phyloP scores from a whole-genome alignment of 306 rosid genomes.

The Cajanus cajan region DNA sequence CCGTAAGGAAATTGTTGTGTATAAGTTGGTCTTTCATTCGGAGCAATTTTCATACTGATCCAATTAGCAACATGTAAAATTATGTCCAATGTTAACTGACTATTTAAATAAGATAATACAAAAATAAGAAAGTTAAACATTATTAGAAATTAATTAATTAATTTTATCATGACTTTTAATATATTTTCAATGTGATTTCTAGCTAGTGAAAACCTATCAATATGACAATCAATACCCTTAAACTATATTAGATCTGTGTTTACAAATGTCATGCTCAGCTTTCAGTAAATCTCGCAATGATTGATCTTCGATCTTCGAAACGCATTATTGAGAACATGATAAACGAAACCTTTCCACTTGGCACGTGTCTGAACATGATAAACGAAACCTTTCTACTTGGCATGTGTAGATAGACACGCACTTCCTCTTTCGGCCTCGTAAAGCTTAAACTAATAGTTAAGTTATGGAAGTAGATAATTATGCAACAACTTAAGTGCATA shows the following conservation, averaged over 20 bases:
- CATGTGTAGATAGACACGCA: background rate
- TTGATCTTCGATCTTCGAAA: conserved; percentile 6
- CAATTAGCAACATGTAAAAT: background rate
- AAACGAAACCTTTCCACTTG: conserved; percentile 23
- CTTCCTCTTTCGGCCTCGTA: background rate
- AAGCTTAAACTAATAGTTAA: background rate
- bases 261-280: background rate
- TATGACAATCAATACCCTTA: background rate
- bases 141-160: background rate
- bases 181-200: background rate
- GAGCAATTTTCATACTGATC: background rate
- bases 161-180: background rate
- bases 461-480: background rate
- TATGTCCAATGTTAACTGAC: background rate
- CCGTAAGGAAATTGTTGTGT: background rate
- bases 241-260: background rate
- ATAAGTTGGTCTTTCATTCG: background rate
- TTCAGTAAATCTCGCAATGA: background rate
- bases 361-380: background rate
- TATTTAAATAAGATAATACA: background rate
- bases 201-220: background rate
- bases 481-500: background rate
- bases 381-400: conserved; percentile 25
- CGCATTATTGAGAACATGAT: conserved; percentile 7
- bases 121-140: background rate